These are phyloP conservation scores for Metschnikowia borealis DNA, from an alignment of 805 yeast genomes.

Conservation along the genomic window DNA sequence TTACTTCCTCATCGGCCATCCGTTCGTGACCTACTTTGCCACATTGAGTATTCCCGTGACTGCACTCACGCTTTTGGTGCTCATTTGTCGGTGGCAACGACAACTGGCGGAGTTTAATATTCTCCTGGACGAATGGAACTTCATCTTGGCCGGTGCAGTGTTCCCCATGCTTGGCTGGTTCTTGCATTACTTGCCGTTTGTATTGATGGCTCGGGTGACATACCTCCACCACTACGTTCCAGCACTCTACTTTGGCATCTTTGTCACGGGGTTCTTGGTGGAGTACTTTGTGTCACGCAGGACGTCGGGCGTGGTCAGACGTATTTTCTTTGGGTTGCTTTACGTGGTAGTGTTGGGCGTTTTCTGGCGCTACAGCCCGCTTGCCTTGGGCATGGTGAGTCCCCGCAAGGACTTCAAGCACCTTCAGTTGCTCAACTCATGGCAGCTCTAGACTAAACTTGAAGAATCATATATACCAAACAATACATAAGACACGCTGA, in stretches of 20 bases:
- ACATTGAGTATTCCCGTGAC: conserved; percentile 25
- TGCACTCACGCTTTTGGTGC: conserved; percentile 18
- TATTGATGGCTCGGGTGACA: conserved; percentile 41
- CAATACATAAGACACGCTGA: too few relatives aligned
- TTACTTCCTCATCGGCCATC: conserved; percentile 62
- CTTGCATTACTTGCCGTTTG: conserved; percentile 38
- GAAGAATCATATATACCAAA: background rate
- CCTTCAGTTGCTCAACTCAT: conserved; percentile 10
- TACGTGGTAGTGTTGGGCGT: conserved; percentile 13
- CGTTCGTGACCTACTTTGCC: conserved; percentile 65
- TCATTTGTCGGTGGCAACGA: conserved; percentile 30
- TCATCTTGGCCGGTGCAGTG: conserved; percentile 27
- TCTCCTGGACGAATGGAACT: conserved; percentile 27
- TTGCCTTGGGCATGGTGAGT: conserved; percentile 18
- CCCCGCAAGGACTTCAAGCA: conserved; percentile 6
- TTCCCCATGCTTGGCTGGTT: conserved; percentile 39
- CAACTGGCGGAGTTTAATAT: conserved; percentile 22
- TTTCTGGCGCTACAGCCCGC: conserved; percentile 14
- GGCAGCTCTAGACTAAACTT: conserved; percentile 7
- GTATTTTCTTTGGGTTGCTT: conserved; percentile 3
- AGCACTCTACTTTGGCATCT: conserved; percentile 35
- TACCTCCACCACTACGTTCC: conserved; percentile 45
- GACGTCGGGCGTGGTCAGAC: conserved; percentile 13
- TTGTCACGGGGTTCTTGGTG: conserved; percentile 20
- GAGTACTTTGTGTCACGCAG: conserved; percentile 20